Evolutionary conservation across 495 filamentous ascomycete species (phyloP).

Genomic region (Talaromyces proteolyticus): DNA sequence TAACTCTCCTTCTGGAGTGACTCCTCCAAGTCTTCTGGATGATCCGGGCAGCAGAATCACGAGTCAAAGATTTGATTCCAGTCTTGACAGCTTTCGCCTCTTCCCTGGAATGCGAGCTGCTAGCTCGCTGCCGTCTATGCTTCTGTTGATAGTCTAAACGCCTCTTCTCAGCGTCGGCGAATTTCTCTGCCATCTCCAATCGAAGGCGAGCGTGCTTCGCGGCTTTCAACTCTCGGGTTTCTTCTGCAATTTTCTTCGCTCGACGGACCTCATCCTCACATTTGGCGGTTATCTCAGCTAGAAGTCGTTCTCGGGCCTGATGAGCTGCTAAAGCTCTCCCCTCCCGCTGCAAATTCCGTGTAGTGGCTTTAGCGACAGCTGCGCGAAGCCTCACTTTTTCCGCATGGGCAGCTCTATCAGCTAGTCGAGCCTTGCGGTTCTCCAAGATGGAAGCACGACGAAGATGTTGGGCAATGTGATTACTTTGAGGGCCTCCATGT

Average conservation of each 20-base stretch:
- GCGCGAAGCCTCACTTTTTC: conserved; percentile 93
- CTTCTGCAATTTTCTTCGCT: conserved; percentile 90
- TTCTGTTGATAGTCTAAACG: conserved; percentile 47
- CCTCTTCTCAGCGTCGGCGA: conserved; percentile 81
- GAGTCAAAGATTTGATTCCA: conserved; percentile 42
- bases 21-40: conserved; percentile 79
- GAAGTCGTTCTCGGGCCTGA: conserved; percentile 80
- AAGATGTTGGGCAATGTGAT: conserved; percentile 82
- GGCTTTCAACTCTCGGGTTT: conserved; percentile 83
- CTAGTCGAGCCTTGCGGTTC: conserved; percentile 84
- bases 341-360: conserved; percentile 59
- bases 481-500: conserved; percentile 65
- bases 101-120: conserved; percentile 51
- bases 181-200: conserved; percentile 79
- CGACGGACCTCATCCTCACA: conserved; percentile 94
- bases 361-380: conserved; percentile 74
- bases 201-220: conserved; percentile 72
- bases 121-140: conserved; percentile 58
- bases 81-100: conserved; percentile 46
- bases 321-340: conserved; percentile 86
- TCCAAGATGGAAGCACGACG: conserved; percentile 90
- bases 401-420: conserved; percentile 89
- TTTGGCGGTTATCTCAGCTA: conserved; percentile 88
- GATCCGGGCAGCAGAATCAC: conserved; percentile 60
- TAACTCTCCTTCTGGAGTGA: conserved; percentile 48